phyloP scores from a whole-genome alignment of 768 basidiomycete genomes.

The Leccinum truebloodii region DNA sequence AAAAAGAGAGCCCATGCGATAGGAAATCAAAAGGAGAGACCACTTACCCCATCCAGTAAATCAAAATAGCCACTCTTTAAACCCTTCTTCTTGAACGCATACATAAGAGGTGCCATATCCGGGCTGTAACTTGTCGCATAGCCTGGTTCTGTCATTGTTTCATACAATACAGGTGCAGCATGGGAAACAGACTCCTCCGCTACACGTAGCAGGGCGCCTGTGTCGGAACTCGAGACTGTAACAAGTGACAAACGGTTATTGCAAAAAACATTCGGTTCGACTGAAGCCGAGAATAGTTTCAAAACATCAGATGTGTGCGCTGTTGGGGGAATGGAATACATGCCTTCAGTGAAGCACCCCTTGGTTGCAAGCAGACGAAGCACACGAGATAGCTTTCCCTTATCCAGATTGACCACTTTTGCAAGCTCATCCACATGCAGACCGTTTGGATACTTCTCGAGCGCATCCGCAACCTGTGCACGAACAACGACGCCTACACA shows the following conservation, averaged over 20 bases:
- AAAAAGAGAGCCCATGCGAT: not conserved
- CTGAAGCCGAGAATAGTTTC: constrained; percentile 7
- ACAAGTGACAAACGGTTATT: constrained; percentile 36
- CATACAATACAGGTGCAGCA: constrained; percentile 22
- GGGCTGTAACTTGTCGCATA: constrained; percentile 26
- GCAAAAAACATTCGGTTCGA: constrained; percentile 29
- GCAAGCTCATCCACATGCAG: constrained; percentile 30
- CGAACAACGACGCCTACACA: constrained; percentile 12
- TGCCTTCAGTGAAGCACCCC: constrained; percentile 11
- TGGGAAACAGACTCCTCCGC: constrained; percentile 13
- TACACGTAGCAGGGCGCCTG: constrained; percentile 12
- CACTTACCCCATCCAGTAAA: constrained; percentile 23
- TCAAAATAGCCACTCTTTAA: constrained; percentile 23
- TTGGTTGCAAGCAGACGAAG: constrained; percentile 35
- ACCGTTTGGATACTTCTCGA: constrained; percentile 29
- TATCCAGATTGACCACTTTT: constrained; percentile 24
- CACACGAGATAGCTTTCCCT: constrained; percentile 31
- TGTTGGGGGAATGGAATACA: not conserved
- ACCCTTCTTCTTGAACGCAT: constrained; percentile 20
- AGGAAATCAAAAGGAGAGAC: not conserved
- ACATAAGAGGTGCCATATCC: constrained; percentile 22
- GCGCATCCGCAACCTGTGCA: not conserved
- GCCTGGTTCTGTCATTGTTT: constrained; percentile 26
- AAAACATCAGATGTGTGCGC: not conserved
- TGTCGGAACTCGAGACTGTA: constrained; percentile 16